A percentile compares a stretch with the other conserved stretches of the same genome.
Evolutionary conservation across 768 basidiomycete genomes (phyloP).

Genomic region (Hortiboletus flavorubellus): DNA sequence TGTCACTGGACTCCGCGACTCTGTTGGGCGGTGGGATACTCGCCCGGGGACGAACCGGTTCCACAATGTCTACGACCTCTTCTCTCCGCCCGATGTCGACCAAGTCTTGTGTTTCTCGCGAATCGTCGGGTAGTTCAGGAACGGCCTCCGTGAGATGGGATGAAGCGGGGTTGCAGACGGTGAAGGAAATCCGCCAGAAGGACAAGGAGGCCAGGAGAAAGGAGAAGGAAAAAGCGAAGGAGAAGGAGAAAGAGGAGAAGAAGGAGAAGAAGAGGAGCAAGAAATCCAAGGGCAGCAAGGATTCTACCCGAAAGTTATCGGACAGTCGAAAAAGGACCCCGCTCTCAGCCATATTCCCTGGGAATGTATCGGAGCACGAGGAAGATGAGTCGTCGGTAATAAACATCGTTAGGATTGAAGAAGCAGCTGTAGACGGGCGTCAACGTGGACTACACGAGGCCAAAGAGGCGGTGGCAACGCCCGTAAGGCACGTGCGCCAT

Average conservation of each 20-base stretch:
- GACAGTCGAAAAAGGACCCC: constrained; percentile 56
- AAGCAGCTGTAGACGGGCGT: constrained; percentile 54
- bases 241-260: constrained; percentile 8
- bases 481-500: constrained; percentile 40
- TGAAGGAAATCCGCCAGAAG: constrained; percentile 44
- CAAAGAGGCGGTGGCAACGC: constrained; percentile 24
- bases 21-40: too few species aligned
- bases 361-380: constrained; percentile 22
- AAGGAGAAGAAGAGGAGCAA: constrained; percentile 29
- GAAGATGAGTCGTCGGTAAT: constrained; percentile 5
- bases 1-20: too few species aligned
- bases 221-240: constrained; percentile 33
- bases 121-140: too few species aligned
- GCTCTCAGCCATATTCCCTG: constrained; percentile 60
- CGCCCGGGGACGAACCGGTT: too few species aligned
- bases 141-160: too few species aligned
- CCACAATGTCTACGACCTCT: too few species aligned
- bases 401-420: constrained; percentile 44
- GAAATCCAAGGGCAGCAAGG: constrained; percentile 27
- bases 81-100: too few species aligned
- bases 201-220: constrained; percentile 36
- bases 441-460: background rate
- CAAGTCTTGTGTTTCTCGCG: too few species aligned
- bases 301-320: constrained; percentile 41
- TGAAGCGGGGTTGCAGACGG: constrained; percentile 38